These are phyloP conservation scores for Scutellaria minor DNA, from an alignment of 257 asterid genomes.

Conservation along the genomic window DNA sequence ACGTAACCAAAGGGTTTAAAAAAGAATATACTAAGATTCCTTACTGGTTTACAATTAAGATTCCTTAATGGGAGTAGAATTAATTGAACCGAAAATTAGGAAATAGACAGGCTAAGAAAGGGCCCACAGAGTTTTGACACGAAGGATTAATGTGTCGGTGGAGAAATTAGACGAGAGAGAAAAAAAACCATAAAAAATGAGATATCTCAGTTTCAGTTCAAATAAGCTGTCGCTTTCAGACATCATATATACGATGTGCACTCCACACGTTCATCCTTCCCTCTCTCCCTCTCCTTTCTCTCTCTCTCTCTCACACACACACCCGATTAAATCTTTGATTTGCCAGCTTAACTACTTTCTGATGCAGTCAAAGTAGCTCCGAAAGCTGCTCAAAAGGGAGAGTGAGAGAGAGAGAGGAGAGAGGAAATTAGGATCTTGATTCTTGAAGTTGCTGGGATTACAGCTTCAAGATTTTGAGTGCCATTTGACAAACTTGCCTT, in stretches of 20 bases:
- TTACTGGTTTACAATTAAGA: too few species aligned
- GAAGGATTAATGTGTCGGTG: constrained; percentile 45
- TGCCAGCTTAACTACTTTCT: constrained; percentile 13
- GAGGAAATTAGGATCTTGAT: constrained; percentile 33
- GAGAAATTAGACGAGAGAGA: neutral
- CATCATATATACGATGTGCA: constrained; percentile 34
- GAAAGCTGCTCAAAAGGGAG: constrained; percentile 14
- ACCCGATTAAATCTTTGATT: neutral
- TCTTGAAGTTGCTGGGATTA: neutral
- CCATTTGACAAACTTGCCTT: constrained; percentile 31
- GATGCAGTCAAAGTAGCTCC: neutral
- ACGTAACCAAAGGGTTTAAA: too few species aligned
- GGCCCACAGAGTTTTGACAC: too few species aligned
- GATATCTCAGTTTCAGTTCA: constrained; percentile 27
- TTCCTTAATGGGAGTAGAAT: too few species aligned
- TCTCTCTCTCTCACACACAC: neutral
- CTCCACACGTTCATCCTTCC: constrained; percentile 34
- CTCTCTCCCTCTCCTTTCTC: constrained; percentile 34
- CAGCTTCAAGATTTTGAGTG: neutral
- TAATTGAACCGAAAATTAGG: too few species aligned
- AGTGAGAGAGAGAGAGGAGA: too few species aligned
- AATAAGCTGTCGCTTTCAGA: constrained; percentile 40
- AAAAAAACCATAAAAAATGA: neutral
- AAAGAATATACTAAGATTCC: too few species aligned
- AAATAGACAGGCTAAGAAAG: too few species aligned